Base-by-base conservation (phyloP, 139 green algal genomes). In the Tetraselmis chui region DNA sequence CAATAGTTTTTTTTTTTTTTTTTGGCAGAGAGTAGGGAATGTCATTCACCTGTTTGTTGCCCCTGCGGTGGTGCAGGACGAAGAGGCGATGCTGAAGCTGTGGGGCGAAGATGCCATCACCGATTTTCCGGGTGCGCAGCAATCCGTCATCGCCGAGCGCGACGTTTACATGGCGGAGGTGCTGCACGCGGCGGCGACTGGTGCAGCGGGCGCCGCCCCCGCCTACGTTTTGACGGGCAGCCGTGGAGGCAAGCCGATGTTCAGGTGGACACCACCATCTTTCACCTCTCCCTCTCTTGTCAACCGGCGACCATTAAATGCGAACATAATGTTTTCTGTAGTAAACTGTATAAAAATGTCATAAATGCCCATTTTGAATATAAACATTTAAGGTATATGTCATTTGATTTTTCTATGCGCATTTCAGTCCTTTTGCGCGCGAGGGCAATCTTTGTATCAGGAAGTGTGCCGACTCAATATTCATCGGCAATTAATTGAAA, bases 51-150 rank as follows among this genome's bases (percentile, higher is more conserved):
- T n/a, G n/a, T n/a, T n/a, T n/a, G n/a, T n/a, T n/a, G n/a, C n/a
- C n/a, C n/a, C n/a, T n/a, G n/a, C n/a, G n/a, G n/a, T n/a, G n/a
- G n/a, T n/a, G n/a, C n/a, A n/a, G n/a, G n/a, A n/a, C n/a, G n/a
- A n/a, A n/a, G n/a, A 89, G 59, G 67, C 76, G 27, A 1, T 75
- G 28, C 77, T 90, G 26, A 92, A 94, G 85, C 81, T 97, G 77
- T 94, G 89, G 82, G 93, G 93, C 11, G 93, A 98, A 84, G 94
- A 98, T 59, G 94, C 94, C 1, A 83, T 98, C 76, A 84, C 97
- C 75, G 87, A 91, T 77, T 97, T 92, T 92, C 94, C 94, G 1
- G 94, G 94, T 1, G 94, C 94, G 26, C 77, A 89, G 81, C 67
- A 82, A 1, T 83, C 92, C 0, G 79, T 98, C 76, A 94, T 98